Base-by-base conservation (phyloP, 148 eudicot species). In the Camellia sinensis region DNA sequence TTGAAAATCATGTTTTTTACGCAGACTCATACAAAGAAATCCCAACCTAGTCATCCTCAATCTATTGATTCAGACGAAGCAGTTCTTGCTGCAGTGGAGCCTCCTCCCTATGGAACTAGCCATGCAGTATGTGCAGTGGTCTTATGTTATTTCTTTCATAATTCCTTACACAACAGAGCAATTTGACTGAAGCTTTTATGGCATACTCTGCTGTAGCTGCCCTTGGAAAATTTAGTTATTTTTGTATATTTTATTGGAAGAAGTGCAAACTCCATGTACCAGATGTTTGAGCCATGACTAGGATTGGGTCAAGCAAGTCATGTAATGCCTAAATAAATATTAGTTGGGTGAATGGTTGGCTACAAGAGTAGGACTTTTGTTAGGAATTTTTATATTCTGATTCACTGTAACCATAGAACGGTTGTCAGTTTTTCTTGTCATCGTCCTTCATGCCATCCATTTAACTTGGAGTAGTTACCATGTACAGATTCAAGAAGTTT, bases 21-120 rank as follows among this genome's bases (percentile, higher is more conserved):
- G 84, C 92, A 96, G 99, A 96, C 99, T 17, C 97, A 93, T 82
- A 86, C 87, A 82, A 96, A 92, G 87, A 92, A 93, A 81, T 76
- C 79, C 57, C 82, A 82, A 73, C 82, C 83, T 73, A 80, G 74
- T 71, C 83, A 79, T 71, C 79, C 81, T 44, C 62, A 65, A 74
- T 84, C 80, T 78, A 52, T 44, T 12, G 73, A 81, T 53, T 56
- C 87, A 37, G 88, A 83, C 66, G 91, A 90, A 75, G 84, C 74
- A 68, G 76, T 83, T 88, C 72, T 78, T 80, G 82, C 90, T 81
- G 89, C 83, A 56, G 67, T 87, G 66, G 95, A 96, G 80, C 91
- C 97, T 50, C 97, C 89, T 87, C 88, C 92, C 48, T 96, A 76
- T 85, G 98, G 94, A 82, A 96, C 99, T 77, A 83, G 80, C 88